Conservation (phyloP, 192 early-diverging fungal genomes). For the Backusella psychrophila region DNA sequence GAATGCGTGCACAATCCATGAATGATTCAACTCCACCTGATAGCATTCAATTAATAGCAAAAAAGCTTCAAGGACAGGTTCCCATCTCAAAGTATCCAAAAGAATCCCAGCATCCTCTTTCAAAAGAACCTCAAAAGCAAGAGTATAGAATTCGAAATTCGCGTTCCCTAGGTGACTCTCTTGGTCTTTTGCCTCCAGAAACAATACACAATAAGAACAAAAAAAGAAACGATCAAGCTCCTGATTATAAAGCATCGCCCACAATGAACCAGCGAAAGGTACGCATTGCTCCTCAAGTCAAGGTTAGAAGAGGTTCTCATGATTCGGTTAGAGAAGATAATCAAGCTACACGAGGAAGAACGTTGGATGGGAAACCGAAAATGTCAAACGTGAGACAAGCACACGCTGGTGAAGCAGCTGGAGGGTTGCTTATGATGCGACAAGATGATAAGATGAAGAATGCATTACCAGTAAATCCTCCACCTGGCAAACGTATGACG, state of each 20-base stretch:
- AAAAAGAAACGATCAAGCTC: background rate
- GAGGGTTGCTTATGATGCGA: constrained; percentile 36
- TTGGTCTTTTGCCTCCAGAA: constrained; percentile 15
- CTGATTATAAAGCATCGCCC: background rate
- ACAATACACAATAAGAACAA: background rate
- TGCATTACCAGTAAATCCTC: background rate
- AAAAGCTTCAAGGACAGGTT: background rate
- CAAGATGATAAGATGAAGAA: constrained; percentile 5
- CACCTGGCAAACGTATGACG: background rate
- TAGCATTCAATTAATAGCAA: constrained; percentile 5
- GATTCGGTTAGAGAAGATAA: constrained; percentile 20
- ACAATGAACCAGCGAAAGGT: constrained; percentile 21
- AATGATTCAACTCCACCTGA: constrained; percentile 1
- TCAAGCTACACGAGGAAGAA: background rate
- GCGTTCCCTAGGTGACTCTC: constrained; percentile 18
- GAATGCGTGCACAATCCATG: constrained; percentile 9
- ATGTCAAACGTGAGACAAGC: background rate
- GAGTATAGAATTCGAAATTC: constrained; percentile 16
- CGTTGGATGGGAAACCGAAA: background rate
- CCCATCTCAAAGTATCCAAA: constrained; percentile 9
- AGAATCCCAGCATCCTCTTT: background rate
- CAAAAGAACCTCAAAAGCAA: background rate
- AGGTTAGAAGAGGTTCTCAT: constrained; percentile 21
- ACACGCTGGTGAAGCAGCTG: constrained; percentile 30
- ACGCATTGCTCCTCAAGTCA: constrained; percentile 25